Conservation (phyloP, 345 rosid species). For the Salix dunnii region DNA sequence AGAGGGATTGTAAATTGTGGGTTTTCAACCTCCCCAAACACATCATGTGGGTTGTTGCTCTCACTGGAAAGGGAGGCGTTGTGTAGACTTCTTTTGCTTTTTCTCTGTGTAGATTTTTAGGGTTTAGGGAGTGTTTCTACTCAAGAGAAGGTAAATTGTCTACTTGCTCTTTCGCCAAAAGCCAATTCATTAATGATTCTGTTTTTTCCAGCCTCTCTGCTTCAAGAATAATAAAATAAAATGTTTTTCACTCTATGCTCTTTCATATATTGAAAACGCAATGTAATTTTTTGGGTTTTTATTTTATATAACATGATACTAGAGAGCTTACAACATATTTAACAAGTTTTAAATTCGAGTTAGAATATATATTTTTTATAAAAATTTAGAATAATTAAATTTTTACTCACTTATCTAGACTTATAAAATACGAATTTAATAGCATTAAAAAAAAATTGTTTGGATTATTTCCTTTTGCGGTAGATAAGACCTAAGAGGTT, state of each 20-base stretch:
- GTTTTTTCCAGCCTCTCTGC: not conserved
- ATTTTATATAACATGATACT: too few relatives aligned
- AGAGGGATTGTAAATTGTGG: slow-evolving; percentile 16
- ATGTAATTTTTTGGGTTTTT: not conserved
- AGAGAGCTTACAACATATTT: too few relatives aligned
- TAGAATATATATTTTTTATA: too few relatives aligned
- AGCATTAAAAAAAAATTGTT: not conserved
- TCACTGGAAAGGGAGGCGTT: slow-evolving; percentile 34
- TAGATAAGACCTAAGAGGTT: not conserved
- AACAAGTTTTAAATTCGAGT: too few relatives aligned
- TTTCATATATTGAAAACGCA: not conserved
- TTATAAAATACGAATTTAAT: too few relatives aligned
- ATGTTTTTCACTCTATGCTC: not conserved
- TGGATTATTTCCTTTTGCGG: not conserved
- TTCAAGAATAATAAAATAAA: not conserved
- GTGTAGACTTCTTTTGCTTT: slow-evolving; percentile 18
- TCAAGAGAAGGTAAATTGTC: slow-evolving; percentile 8
- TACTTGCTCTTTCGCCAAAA: not conserved
- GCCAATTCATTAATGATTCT: not conserved
- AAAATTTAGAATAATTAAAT: rapidly evolving
- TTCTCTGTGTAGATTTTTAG: slow-evolving; percentile 18
- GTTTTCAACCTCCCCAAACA: slow-evolving; percentile 46
- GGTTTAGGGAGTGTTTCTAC: slow-evolving; percentile 18
- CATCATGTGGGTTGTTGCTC: slow-evolving; percentile 47
- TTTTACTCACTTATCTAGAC: too few relatives aligned